Conservation (phyloP, 2,329 filamentous ascomycete species). For the Alternaria infectoria region DNA sequence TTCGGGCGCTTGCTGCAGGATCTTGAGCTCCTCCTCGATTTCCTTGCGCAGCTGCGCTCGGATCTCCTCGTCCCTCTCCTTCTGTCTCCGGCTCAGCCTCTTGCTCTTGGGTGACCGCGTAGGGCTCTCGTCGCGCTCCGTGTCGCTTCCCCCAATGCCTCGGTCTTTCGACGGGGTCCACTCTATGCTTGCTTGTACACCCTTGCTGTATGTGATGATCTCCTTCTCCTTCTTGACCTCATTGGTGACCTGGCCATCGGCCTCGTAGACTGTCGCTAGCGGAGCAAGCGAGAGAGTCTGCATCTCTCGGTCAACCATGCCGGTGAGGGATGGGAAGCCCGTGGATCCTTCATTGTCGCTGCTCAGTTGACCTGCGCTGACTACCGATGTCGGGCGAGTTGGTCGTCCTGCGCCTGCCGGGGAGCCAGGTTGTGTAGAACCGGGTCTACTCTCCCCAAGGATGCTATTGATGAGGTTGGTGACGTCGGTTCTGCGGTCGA, state of each 20-base stretch:
- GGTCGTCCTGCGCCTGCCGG: slow-evolving; percentile 55
- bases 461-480: slow-evolving; percentile 85
- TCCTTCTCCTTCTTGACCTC: slow-evolving; percentile 71
- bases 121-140: slow-evolving; percentile 67
- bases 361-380: slow-evolving; percentile 82
- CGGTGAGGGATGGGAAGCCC: slow-evolving; percentile 19
- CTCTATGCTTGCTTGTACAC: slow-evolving; percentile 85
- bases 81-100: slow-evolving; percentile 76
- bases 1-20: slow-evolving; percentile 57
- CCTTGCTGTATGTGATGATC: slow-evolving; percentile 95
- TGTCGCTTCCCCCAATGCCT: slow-evolving; percentile 59
- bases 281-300: slow-evolving; percentile 78
- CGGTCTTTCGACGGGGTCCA: slow-evolving; percentile 65
- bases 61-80: slow-evolving; percentile 87
- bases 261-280: slow-evolving; percentile 80
- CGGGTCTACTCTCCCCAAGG: slow-evolving; percentile 77
- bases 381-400: slow-evolving; percentile 84
- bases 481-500: slow-evolving; percentile 70
- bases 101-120: slow-evolving; percentile 66
- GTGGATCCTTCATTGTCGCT: slow-evolving; percentile 63
- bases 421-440: slow-evolving; percentile 66
- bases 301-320: slow-evolving; percentile 53
- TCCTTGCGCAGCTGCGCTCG: slow-evolving; percentile 83
- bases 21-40: slow-evolving; percentile 89
- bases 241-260: slow-evolving; percentile 74